phyloP scores from a whole-genome alignment of 2,329 filamentous ascomycete genomes.

The Teratosphaeria nubilosa region DNA sequence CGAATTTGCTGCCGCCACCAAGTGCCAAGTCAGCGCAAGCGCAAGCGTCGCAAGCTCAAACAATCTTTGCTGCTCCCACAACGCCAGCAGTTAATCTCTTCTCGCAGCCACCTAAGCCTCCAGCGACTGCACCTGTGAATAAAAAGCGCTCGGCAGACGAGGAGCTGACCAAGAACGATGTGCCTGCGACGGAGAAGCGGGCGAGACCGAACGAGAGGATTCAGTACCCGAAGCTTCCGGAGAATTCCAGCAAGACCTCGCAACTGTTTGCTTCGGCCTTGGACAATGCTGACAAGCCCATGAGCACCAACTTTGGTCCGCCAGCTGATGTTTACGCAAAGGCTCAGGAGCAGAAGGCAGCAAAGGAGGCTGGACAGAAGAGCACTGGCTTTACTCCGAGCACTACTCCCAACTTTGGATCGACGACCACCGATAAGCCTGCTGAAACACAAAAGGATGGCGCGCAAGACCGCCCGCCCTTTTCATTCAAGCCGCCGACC shows the following conservation, averaged over 20 bases:
- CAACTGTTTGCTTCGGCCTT: conserved; percentile 23
- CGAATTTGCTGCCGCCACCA: not conserved
- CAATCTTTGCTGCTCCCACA: conserved; percentile 1
- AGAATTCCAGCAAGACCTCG: conserved; percentile 20
- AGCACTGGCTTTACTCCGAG: conserved; percentile 4
- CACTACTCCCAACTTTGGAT: conserved; percentile 3
- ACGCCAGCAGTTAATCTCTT: conserved; percentile 5
- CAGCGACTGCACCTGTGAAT: conserved; percentile 18
- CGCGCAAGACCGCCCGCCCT: not conserved
- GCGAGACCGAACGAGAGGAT: conserved; percentile 16
- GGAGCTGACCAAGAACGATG: conserved; percentile 9
- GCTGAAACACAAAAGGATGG: not conserved
- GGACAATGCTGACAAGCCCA: conserved; percentile 10
- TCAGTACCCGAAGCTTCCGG: conserved; percentile 21
- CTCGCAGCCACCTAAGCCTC: conserved; percentile 10
- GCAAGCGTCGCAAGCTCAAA: not conserved
- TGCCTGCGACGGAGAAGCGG: conserved; percentile 23
- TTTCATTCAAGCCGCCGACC: conserved; percentile 7
- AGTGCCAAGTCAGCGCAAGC: not conserved
- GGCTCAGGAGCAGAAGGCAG: conserved; percentile 5
- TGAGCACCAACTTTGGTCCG: conserved; percentile 5
- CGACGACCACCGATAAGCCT: conserved; percentile 4
- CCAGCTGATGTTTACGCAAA: conserved; percentile 3
- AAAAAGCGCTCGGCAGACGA: conserved; percentile 19
- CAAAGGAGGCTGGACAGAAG: conserved; percentile 5